Conservation (phyloP, 2,329 filamentous ascomycete genomes). For the Beauveria varroae region DNA sequence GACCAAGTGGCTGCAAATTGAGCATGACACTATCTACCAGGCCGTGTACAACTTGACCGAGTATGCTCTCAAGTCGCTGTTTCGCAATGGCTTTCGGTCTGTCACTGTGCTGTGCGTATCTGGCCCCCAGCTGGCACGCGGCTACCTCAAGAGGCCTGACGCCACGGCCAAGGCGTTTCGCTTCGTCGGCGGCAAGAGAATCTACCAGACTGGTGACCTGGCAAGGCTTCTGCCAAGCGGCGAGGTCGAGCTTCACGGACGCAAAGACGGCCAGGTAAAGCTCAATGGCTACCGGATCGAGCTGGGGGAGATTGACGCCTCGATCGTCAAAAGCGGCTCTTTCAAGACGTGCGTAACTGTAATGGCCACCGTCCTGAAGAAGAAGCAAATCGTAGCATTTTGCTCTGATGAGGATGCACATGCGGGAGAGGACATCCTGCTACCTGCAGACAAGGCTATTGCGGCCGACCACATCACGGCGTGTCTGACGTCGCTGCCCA, state of each 20-base stretch:
- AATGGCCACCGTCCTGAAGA: not conserved
- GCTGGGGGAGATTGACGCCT: constrained; percentile 10
- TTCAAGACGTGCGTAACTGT: not conserved
- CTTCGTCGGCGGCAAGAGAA: not conserved
- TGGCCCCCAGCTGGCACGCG: not conserved
- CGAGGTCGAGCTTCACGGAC: constrained; percentile 15
- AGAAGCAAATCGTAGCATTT: not conserved
- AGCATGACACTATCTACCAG: constrained; percentile 42
- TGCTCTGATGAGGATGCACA: not conserved
- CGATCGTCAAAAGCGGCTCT: not conserved
- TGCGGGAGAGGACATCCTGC: not conserved
- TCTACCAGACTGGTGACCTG: constrained; percentile 10
- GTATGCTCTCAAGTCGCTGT: constrained; percentile 35
- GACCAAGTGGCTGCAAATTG: constrained; percentile 42
- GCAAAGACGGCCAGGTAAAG: constrained; percentile 18
- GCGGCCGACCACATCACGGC: not conserved
- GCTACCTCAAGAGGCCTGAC: not conserved
- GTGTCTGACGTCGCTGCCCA: not conserved
- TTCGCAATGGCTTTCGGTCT: constrained; percentile 32
- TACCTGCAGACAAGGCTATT: not conserved
- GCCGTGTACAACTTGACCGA: constrained; percentile 35
- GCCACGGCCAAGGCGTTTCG: not conserved
- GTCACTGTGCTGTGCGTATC: constrained; percentile 34
- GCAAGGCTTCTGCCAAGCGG: constrained; percentile 14
- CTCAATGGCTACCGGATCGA: constrained; percentile 17